Conservation (phyloP, 441 rosid species). For the Melastoma candidum region DNA sequence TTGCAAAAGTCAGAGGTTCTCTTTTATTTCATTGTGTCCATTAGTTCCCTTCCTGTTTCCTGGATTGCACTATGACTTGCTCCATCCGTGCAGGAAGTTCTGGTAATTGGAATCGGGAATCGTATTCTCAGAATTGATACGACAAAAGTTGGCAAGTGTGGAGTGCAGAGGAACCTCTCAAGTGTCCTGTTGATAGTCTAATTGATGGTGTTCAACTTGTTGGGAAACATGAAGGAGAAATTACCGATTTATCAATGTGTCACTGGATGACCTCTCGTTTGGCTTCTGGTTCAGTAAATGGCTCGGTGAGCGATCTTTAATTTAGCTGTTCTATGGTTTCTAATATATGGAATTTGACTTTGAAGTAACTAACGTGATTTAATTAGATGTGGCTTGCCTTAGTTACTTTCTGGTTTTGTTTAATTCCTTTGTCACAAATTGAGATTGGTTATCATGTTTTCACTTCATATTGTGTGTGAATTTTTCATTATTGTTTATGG, state of each 20-base stretch:
- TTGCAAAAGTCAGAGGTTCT: no score
- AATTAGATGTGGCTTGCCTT: no score
- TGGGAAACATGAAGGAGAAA: constrained; percentile 78
- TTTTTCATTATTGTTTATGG: no score
- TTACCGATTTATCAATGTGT: constrained; percentile 85
- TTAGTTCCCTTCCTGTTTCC: background rate
- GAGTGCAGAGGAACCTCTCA: constrained; percentile 61
- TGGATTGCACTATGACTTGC: background rate
- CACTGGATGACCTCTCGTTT: constrained; percentile 79
- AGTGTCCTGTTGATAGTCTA: constrained; percentile 51
- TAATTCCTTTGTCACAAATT: no score
- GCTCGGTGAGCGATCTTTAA: constrained; percentile 49
- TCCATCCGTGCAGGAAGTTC: constrained; percentile 47
- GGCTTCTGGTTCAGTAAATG: constrained; percentile 85
- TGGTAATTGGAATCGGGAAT: constrained; percentile 73
- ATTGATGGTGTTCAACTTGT: constrained; percentile 73
- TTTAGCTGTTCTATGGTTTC: background rate
- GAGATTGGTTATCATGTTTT: no score
- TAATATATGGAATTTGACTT: background rate
- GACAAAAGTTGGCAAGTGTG: constrained; percentile 51
- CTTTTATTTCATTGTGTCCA: background rate
- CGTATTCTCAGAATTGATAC: constrained; percentile 58
- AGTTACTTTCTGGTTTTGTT: no score
- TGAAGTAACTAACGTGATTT: background rate
- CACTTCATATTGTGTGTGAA: no score